These are phyloP conservation scores for Parathielavia appendiculata DNA, from an alignment of 495 filamentous ascomycete genomes.

Conservation along the genomic window DNA sequence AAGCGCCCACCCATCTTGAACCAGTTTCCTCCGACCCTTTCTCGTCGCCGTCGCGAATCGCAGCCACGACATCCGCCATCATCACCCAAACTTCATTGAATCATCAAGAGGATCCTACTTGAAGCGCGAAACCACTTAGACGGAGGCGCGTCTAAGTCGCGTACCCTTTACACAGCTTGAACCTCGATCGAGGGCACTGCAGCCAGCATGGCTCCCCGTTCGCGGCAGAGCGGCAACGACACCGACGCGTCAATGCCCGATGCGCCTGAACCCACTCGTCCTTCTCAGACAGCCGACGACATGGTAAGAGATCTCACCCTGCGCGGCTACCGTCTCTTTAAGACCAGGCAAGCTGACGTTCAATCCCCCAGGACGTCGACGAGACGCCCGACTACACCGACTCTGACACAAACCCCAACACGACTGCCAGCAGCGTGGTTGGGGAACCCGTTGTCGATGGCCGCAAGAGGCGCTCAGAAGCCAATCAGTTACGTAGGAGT, in stretches of 20 bases:
- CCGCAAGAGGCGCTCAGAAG: conserved; percentile 77
- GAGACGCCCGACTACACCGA: conserved; percentile 85
- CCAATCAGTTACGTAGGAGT: conserved; percentile 78
- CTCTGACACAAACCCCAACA: conserved; percentile 88
- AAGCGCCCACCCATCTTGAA: conserved; percentile 31
- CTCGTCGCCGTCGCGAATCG: conserved; percentile 14
- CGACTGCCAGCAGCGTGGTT: conserved; percentile 79
- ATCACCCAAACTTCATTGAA: conserved; percentile 22
- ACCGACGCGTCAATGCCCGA: conserved; percentile 57
- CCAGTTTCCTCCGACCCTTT: conserved; percentile 16
- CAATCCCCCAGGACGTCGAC: conserved; percentile 55
- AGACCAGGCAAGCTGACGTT: neutral
- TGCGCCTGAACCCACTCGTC: conserved; percentile 46
- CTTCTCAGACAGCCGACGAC: conserved; percentile 31
- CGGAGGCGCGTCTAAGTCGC: conserved; percentile 37
- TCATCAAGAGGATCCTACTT: neutral
- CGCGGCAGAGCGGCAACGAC: conserved; percentile 44
- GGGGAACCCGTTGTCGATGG: conserved; percentile 71
- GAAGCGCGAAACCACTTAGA: conserved; percentile 8
- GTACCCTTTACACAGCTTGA: conserved; percentile 35
- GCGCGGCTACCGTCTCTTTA: neutral
- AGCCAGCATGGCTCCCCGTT: conserved; percentile 55
- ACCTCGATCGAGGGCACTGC: conserved; percentile 9
- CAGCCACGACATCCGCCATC: conserved; percentile 23
- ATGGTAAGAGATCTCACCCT: conserved; percentile 40